A percentile compares a stretch with the other conserved stretches of the same genome.
phyloP scores from a whole-genome alignment of 306 rosid genomes.

The Betula pendula region DNA sequence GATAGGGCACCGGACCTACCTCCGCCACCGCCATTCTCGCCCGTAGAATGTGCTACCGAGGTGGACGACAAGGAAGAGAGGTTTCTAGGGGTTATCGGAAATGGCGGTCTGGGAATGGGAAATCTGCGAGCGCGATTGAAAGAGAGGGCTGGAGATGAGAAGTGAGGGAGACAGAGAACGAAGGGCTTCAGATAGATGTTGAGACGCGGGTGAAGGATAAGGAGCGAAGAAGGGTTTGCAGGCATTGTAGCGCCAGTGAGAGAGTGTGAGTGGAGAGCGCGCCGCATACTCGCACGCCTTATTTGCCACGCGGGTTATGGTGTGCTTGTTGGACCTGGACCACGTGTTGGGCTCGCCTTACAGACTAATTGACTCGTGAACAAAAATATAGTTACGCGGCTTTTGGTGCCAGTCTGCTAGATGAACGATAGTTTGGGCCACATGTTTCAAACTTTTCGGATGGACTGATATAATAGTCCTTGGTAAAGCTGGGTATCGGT shows the following conservation, averaged over 20 bases:
- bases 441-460: too few relatives aligned
- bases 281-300: constrained; percentile 2
- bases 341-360: neutral
- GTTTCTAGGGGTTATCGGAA: constrained; percentile 17
- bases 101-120: constrained; percentile 25
- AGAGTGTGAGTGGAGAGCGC: neutral
- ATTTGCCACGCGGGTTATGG: neutral
- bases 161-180: constrained; percentile 36
- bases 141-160: constrained; percentile 43
- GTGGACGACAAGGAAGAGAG: constrained; percentile 43
- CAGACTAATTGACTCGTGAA: too few relatives aligned
- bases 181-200: constrained; percentile 48
- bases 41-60: constrained; percentile 40
- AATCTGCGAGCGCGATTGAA: constrained; percentile 32
- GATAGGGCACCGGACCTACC: constrained; percentile 67
- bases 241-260: constrained; percentile 38
- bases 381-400: too few relatives aligned
- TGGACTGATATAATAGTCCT: too few relatives aligned
- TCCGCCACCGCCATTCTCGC: constrained; percentile 38
- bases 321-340: neutral
- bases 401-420: too few relatives aligned
- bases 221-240: constrained; percentile 48
- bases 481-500: too few relatives aligned
- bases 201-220: constrained; percentile 53
- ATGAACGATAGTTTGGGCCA: too few relatives aligned